These are phyloP conservation scores for Pythium phragmiticola DNA, from an alignment of 352 stramenopile species.

Conservation along the genomic window DNA sequence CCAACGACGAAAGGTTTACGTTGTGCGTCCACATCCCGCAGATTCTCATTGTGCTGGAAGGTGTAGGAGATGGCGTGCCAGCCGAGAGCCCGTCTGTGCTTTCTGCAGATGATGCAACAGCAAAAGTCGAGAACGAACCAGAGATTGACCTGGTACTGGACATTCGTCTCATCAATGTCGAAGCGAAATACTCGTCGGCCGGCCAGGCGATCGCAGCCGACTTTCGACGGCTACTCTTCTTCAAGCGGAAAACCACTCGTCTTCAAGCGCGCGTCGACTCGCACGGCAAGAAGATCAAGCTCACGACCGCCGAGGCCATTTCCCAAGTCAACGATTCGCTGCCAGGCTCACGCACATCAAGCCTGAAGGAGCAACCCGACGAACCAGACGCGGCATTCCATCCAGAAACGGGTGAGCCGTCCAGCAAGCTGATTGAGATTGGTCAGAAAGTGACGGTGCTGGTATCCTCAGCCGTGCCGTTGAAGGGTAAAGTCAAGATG, in stretches of 20 bases:
- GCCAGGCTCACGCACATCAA: constrained; percentile 22
- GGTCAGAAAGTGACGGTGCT: constrained; percentile 51
- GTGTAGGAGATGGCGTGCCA: constrained; percentile 27
- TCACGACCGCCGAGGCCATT: constrained; percentile 35
- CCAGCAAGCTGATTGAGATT: constrained; percentile 58
- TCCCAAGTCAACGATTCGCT: constrained; percentile 35
- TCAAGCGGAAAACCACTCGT: constrained; percentile 34
- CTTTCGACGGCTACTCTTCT: constrained; percentile 41
- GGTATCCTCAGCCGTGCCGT: constrained; percentile 48
- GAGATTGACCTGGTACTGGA: constrained; percentile 68
- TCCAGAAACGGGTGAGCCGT: constrained; percentile 34
- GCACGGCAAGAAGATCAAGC: constrained; percentile 32
- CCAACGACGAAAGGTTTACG: constrained; percentile 59
- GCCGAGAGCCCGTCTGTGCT: no score
- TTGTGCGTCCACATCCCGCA: constrained; percentile 66
- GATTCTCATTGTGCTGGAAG: constrained; percentile 63
- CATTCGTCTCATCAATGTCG: constrained; percentile 53
- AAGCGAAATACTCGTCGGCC: constrained; percentile 59
- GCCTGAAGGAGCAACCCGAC: constrained; percentile 17
- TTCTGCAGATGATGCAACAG: no score
- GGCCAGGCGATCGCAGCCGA: constrained; percentile 52
- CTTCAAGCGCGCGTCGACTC: constrained; percentile 5
- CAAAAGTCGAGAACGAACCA: not conserved
- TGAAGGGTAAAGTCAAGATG: constrained; percentile 47
- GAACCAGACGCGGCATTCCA: constrained; percentile 51